Base-by-base conservation (phyloP, 177 flowering plant species). In the Vitis hybrid region DNA sequence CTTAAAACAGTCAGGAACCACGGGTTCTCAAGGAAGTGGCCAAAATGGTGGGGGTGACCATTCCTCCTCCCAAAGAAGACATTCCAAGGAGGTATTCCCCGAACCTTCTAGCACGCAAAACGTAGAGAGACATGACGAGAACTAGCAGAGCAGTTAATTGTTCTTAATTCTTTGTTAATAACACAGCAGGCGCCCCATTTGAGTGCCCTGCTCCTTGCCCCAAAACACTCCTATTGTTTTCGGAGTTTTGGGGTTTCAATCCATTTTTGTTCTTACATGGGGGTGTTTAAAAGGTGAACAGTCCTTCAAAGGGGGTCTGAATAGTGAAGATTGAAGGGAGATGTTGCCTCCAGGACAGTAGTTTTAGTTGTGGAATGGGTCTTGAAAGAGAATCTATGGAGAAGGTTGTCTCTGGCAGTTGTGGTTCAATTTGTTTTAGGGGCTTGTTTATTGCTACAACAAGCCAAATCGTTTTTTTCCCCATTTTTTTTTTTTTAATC, bases 51-150 rank as follows among this genome's bases (percentile, higher is more conserved):
- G 65, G 0, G 78, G 81, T 11, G 84, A 75, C 2, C 77, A 65
- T 70, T 84, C 90, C 3, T 87, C 87, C 52, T 87, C 90, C 13
- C 79, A 67, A 14, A 76, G 88, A 62, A 77, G 86, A 60, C 82
- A 84, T 11, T 85, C 88, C 8, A 87, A 66, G 65, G 93, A 89
- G 65, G 82, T 89, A 40, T 82, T 74, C 69, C 93, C 93, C 0
- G 89, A 86, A 69, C 88, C 88, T 12, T 60, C 79, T 23, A 83
- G 70, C 1, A 77, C 15, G 34, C 79, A 70, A 70, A 87, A 85
- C 34, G 63, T 75, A 67, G 88, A 86, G 75, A 81, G 77, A 72
- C 78, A 32, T 45, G 77, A 54, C 56, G 81, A 79, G n/a, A 72
- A 66, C 13, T 75, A 81, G 75, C 34, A 21, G 65, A 60, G 17